Conservation (phyloP, 352 stramenopile genomes). For the Phytophthora cryptogea region DNA sequence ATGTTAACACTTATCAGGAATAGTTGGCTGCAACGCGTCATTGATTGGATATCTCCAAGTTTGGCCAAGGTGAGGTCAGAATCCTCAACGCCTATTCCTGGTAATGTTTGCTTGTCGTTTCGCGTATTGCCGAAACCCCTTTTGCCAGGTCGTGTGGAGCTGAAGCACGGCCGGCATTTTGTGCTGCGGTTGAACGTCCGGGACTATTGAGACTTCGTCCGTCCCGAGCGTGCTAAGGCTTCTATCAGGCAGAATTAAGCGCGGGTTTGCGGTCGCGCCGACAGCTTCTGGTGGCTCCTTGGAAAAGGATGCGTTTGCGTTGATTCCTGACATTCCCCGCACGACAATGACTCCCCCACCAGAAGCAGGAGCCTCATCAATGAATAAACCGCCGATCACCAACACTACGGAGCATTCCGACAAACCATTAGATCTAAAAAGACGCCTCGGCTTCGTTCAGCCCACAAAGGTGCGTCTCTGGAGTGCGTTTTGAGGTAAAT, state of each 20-base stretch:
- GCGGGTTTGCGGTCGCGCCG: constrained; percentile 36
- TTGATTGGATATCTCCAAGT: background rate
- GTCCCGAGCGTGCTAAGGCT: constrained; percentile 18
- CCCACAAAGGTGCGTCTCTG: constrained; percentile 13
- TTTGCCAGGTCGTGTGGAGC: constrained; percentile 8
- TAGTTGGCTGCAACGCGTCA: too few species aligned
- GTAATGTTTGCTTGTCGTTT: constrained; percentile 16
- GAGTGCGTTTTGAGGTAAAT: background rate
- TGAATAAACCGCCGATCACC: constrained; percentile 1
- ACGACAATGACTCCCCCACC: constrained; percentile 37
- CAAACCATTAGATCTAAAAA: constrained; percentile 19
- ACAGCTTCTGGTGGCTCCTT: constrained; percentile 40
- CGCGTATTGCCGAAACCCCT: constrained; percentile 28
- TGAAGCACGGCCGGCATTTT: constrained; percentile 21
- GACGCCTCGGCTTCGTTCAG: constrained; percentile 24
- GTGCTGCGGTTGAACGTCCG: constrained; percentile 25
- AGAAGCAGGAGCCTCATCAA: constrained; percentile 28
- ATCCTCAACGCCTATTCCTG: constrained; percentile 18
- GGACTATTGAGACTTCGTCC: constrained; percentile 20
- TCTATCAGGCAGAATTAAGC: constrained; percentile 41
- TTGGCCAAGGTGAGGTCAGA: background rate
- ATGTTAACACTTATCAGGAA: too few species aligned
- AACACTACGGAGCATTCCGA: constrained; percentile 5
- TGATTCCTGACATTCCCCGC: constrained; percentile 35
- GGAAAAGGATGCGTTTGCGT: constrained; percentile 45